Base-by-base conservation (phyloP, 1,139 yeast species). In the Suhomyces taliae region DNA sequence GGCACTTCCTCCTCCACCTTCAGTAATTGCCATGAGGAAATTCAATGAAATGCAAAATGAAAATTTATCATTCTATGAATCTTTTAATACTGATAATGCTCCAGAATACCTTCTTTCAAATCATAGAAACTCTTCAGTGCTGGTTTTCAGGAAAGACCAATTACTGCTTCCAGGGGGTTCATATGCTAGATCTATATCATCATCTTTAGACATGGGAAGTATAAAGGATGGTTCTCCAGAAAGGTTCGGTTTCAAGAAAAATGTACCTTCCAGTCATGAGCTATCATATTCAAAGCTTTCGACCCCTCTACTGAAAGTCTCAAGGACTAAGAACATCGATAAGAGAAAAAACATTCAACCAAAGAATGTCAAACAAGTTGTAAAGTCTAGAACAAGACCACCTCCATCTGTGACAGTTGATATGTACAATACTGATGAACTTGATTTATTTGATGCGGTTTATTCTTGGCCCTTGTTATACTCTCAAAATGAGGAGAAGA, bases 401-500 rank as follows among this genome's bases (percentile, higher is more conserved):
- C 66, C 70, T 39, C 75, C 85, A 46, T 40, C 56, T 34, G 78
- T 82, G 10, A 67, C 75, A 8, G 65, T 86, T 24, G 81, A 83
- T 47, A 74, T 86, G 67, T 60, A 78, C 39, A 80, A 85, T 58
- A 74, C 76, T 14, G 81, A 73, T n/a, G 70, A 76, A 6, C 61
- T 85, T 31, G 90, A 87, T 46, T 63, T 79, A 15, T 74, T 69
- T 49, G 81, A 81, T 41, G 77, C 77, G 47, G 66, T 69, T 0
- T 74, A 76, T 43, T 68, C 77, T 2, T 64, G 69, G 38, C 65
- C 79, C 1, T 64, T 84, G 39, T 65, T 87, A 40, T 77, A 76
- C 43, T 65, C 79, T 6, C 72, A 75, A 27, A 78, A 79, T 44
- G 72, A 70, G 27, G 66, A 62, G 1, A 76, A 76, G 50, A 73